Evolutionary conservation across 257 asterid genomes (phyloP).

Genomic region (Nicotiana otophora): DNA sequence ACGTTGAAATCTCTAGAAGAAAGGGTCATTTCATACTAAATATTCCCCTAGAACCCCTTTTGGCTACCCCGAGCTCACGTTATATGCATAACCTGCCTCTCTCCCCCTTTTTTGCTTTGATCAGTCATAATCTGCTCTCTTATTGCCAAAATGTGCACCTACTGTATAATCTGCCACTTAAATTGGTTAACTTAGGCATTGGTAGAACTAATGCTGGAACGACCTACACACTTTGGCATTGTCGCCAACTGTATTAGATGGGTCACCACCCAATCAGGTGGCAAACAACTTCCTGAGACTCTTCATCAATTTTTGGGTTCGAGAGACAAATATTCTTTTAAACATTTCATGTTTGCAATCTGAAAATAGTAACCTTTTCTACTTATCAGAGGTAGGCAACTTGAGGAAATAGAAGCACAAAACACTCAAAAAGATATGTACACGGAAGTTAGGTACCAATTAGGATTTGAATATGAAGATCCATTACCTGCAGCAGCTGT

Average conservation of each 20-base stretch:
- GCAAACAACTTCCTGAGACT: background rate
- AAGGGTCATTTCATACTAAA: background rate
- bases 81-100: background rate
- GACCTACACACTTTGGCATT: background rate
- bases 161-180: background rate
- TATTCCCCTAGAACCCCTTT: background rate
- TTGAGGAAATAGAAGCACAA: background rate
- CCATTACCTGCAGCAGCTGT: conserved; percentile 11
- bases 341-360: background rate
- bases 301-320: background rate
- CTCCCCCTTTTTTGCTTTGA: background rate
- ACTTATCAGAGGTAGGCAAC: background rate
- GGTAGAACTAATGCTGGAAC: background rate
- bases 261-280: background rate
- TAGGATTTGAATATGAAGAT: background rate
- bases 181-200: background rate
- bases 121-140: background rate
- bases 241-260: background rate
- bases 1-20: background rate
- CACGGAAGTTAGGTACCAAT: background rate
- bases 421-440: background rate
- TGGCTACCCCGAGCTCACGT: background rate
- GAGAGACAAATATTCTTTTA: background rate
- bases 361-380: background rate
- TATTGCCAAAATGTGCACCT: too few relatives aligned